Evolutionary conservation across 1,284 basidiomycete species (phyloP).

Genomic region (Paramarasmius palmivorus): DNA sequence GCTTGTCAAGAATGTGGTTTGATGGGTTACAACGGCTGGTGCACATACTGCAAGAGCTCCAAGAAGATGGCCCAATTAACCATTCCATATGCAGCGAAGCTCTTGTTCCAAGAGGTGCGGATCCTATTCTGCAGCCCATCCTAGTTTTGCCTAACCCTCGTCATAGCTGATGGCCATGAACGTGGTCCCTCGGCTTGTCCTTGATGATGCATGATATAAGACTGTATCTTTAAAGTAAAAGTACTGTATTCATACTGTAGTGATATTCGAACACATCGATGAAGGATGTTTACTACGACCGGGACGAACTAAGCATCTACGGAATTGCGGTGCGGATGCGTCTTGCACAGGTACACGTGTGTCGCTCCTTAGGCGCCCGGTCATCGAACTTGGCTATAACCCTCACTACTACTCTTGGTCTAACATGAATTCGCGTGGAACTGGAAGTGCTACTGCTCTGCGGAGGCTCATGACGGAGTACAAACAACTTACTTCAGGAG

Average conservation of each 20-base stretch:
- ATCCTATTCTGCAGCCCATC: constrained; percentile 1
- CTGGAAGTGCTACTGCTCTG: constrained; percentile 64
- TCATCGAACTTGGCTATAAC: not conserved
- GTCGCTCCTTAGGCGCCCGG: not conserved
- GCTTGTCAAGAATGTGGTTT: constrained; percentile 95
- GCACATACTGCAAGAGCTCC: constrained; percentile 93
- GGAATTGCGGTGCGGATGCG: too few relatives aligned
- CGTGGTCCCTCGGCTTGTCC: constrained; percentile 81
- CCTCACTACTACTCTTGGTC: not conserved
- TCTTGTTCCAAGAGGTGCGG: constrained; percentile 94
- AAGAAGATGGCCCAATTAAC: constrained; percentile 95
- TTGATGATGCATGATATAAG: constrained; percentile 70
- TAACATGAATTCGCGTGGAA: constrained; percentile 42
- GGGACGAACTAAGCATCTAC: too few relatives aligned
- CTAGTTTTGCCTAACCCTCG: constrained; percentile 12
- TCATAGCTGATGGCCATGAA: constrained; percentile 92
- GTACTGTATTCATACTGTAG: not conserved
- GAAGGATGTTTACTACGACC: not conserved
- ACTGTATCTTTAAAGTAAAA: constrained; percentile 10
- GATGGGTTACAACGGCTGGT: constrained; percentile 97
- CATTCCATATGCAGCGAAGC: constrained; percentile 98
- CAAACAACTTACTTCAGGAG: constrained; percentile 75
- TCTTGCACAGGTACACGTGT: too few relatives aligned
- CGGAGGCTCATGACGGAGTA: constrained; percentile 92
- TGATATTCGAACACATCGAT: not conserved